Conservation (phyloP, 768 basidiomycete genomes). For the Collybia mongolica region DNA sequence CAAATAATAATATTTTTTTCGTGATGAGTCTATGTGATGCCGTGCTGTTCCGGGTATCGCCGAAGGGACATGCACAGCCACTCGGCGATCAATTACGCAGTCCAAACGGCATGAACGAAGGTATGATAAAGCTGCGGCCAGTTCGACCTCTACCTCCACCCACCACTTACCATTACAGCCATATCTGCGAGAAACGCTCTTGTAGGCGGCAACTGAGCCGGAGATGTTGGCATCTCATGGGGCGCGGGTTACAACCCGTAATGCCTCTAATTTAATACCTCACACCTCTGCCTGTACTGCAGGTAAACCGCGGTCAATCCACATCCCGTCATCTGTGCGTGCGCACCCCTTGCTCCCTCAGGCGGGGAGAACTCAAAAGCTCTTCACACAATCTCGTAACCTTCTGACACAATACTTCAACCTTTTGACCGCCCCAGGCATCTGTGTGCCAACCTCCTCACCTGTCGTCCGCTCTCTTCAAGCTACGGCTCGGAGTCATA, state of each 20-base stretch:
- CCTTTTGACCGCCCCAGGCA: conserved; percentile 57
- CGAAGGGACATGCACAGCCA: neutral
- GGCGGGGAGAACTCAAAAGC: conserved; percentile 35
- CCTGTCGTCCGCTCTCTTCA: conserved; percentile 24
- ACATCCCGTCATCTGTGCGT: conserved; percentile 40
- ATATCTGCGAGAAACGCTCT: neutral
- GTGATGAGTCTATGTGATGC: too few relatives aligned
- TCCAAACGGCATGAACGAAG: neutral
- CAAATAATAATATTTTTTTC: too few relatives aligned
- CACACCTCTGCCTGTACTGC: conserved; percentile 21
- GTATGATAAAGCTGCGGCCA: too few relatives aligned
- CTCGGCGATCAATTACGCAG: conserved; percentile 2
- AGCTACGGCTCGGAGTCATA: conserved; percentile 29
- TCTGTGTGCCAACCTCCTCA: conserved; percentile 26
- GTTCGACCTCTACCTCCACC: neutral
- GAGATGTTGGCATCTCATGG: conserved; percentile 43
- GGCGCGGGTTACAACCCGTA: conserved; percentile 37
- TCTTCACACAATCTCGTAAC: conserved; percentile 54
- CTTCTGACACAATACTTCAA: conserved; percentile 54
- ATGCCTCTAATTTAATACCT: conserved; percentile 31
- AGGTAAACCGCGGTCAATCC: conserved; percentile 39
- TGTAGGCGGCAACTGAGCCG: neutral
- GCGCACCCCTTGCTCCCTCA: conserved; percentile 27
- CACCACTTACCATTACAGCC: neutral
- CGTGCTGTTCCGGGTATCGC: too few relatives aligned